These are phyloP conservation scores for Chlamydomonas schloesseri DNA, from an alignment of 139 green algal genomes.

Conservation along the genomic window DNA sequence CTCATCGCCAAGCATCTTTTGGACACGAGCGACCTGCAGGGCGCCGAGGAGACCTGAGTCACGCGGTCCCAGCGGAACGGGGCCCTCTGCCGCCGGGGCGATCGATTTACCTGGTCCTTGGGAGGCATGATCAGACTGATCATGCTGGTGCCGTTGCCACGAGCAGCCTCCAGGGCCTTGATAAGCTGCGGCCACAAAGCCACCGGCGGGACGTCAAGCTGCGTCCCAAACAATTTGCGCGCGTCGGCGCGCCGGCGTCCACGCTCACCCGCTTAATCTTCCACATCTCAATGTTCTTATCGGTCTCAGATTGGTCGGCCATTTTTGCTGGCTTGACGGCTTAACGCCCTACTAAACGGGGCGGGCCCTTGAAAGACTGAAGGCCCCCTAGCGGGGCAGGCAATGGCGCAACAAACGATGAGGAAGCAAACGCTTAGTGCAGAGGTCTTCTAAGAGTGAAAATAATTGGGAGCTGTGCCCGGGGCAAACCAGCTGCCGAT, in stretches of 20 bases:
- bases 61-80: too few relatives aligned
- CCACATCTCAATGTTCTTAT: conserved; percentile 94
- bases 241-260: background rate
- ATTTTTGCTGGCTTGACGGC: conserved; percentile 15
- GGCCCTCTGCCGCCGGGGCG: too few relatives aligned
- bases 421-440: too few relatives aligned
- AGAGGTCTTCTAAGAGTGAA: too few relatives aligned
- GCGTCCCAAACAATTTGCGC: background rate
- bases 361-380: too few relatives aligned
- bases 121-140: conserved; percentile 99
- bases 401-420: background rate
- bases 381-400: too few relatives aligned
- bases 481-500: too few relatives aligned
- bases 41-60: background rate
- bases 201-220: background rate
- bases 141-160: conserved; percentile 99
- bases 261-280: conserved; percentile 92
- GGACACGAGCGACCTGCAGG: conserved; percentile 84
- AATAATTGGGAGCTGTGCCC: too few relatives aligned
- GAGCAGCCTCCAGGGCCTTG: conserved; percentile 86
- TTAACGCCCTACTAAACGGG: too few relatives aligned
- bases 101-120: conserved; percentile 89
- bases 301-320: conserved; percentile 57
- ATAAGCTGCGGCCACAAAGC: conserved; percentile 79
- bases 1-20: conserved; percentile 98